Base-by-base conservation (phyloP, 2,329 filamentous ascomycete species). In the Fusarium sp. region DNA sequence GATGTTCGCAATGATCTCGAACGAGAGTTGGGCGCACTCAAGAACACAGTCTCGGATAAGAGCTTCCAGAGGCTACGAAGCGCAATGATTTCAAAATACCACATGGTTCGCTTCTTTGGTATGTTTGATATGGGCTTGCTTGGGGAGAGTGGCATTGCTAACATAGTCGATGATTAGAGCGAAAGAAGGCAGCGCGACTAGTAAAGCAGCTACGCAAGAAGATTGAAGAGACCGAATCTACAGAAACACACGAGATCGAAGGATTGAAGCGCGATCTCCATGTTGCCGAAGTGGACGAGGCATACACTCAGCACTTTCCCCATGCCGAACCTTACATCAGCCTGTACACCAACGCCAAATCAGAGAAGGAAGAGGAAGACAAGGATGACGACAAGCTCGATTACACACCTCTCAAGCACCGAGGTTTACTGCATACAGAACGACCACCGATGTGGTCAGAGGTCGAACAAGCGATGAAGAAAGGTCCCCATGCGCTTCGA, bases 91-190 rank as follows among this genome's bases (percentile, higher is more conserved):
- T 83, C 83, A 49, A 91, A 89, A 77, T 96, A 94, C 72, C 92
- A 95, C 76, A 94, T 93, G 86, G 88, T 95, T 49, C 84, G 92
- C 26, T 96, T 96, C 76, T 95, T 95, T 78, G 92, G 92, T 91
- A 82, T 50, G 85, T 12, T 6, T 30, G 21, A 5, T 39, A 6
- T 23, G 7, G 10, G 4, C 14, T 6, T 9, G n/a, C 54, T 7
- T 42, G 12, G n/a, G 17, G 20, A 32, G 38, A 9, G n/a, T n/a
- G n/a, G 21, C 39, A 10, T 11, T 7, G n/a, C 65, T 73, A 45
- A 74, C 40, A 38, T 47, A n/a, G 8, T 21, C 11, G n/a, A 15
- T n/a, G 8, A 47, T 17, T 64, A 91, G 90, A 93, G 70, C 86
- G 90, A 46, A 89, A 92, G 78, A 94, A 93, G 77, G 91, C 91